phyloP scores from a whole-genome alignment of 306 rosid genomes.

The Prinsepia uniflora region DNA sequence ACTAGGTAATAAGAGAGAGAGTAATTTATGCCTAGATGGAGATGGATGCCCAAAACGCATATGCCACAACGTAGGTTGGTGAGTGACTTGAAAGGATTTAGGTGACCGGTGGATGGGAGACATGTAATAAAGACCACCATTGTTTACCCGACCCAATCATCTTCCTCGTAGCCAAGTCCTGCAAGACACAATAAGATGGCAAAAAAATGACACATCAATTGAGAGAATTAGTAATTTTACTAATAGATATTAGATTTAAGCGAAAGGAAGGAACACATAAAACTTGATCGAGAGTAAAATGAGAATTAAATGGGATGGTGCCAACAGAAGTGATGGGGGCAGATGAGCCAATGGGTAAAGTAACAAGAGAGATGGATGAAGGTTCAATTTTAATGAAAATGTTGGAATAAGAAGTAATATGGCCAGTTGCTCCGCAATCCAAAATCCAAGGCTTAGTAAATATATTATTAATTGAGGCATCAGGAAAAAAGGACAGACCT shows the following conservation, averaged over 20 bases:
- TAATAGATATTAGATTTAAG: constrained; percentile 17
- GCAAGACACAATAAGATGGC: no score
- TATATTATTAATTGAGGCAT: no score
- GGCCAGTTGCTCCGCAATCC: no score
- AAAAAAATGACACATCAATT: no score
- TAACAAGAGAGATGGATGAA: no score
- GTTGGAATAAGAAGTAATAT: no score
- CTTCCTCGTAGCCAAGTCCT: constrained; percentile 2
- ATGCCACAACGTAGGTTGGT: constrained; percentile 7
- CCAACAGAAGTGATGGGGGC: constrained; percentile 6
- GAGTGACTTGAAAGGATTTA: background rate
- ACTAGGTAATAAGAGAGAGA: background rate
- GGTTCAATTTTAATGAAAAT: no score
- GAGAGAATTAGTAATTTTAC: background rate
- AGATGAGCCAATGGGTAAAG: no score
- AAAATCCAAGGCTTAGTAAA: no score
- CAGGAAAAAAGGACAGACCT: no score
- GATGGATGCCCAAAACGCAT: constrained; percentile 20
- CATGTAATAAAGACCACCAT: background rate
- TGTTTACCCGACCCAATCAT: constrained; percentile 14
- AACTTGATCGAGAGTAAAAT: constrained; percentile 18
- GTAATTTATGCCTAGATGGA: constrained; percentile 2
- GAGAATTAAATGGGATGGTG: background rate
- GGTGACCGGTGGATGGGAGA: background rate
- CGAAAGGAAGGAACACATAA: constrained; percentile 24